Evolutionary conservation across 352 stramenopile species (phyloP), one percentile per base, ranked within the genome.

Genomic region (Phytophthora kernoviae): DNA sequence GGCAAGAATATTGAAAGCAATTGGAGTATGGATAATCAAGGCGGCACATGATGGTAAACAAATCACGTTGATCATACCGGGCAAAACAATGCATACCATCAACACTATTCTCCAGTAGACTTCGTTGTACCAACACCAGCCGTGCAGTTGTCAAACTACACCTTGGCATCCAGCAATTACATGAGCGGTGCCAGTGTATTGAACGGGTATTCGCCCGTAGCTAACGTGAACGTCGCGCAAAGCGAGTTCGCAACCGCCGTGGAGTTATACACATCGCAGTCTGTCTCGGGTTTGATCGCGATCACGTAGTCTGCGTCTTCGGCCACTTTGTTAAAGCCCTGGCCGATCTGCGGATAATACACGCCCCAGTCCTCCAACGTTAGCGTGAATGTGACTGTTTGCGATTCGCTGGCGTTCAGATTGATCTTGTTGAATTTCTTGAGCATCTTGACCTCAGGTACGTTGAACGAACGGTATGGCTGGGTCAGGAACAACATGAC

Each of bases 361-460:
- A 43, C 37, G n/a, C 37, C 37, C 37, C 37, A 43, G 37, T 43
- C 37, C 37, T 43, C 37, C 37, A 8, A 21, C 37, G 37, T 43
- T 4, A 43, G 15, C 37, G 37, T 43, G 37, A 43, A 43, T 4
- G 2, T 43, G 9, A 43, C 37, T 1, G 37, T 43, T 17, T 21
- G 37, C 15, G 37, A 43, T 10, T 15, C 10, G 18, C 37, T 17
- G 1, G 37, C 37, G 14, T 43, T 14, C 37, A 43, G 37, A 43
- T 17, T 43, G n/a, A 43, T 43, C 15, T 43, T 43, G 37, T 21
- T 43, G 37, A 43, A 43, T 17, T 43, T 43, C 15, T 43, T 43
- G 37, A 43, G 37, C 37, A 21, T 18, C 37, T 43, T 43, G 37
- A 43, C 37, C n/a, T 43, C 37, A 8, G 37, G 37, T 8, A 43